Evolutionary conservation across 1,284 basidiomycete species (phyloP).

Genomic region (Mycena sp.): DNA sequence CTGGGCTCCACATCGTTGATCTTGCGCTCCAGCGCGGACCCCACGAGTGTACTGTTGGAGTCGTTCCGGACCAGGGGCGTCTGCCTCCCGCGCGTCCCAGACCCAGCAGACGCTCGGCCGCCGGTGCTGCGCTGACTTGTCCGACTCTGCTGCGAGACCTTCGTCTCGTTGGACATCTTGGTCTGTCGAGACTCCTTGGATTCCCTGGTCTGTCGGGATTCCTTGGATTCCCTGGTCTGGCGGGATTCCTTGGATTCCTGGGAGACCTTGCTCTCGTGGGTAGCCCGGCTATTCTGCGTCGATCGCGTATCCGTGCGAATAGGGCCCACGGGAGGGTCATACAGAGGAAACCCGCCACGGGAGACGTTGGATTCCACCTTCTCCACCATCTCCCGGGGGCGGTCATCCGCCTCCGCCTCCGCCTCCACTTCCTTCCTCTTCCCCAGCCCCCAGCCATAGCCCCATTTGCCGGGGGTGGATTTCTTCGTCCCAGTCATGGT

Average conservation of each 20-base stretch:
- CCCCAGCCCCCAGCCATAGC: slow-evolving; percentile 76
- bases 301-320: slow-evolving; percentile 52
- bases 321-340: slow-evolving; percentile 52
- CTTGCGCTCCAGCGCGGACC: slow-evolving; percentile 74
- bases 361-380: slow-evolving; percentile 34
- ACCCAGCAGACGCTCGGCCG: slow-evolving; percentile 11
- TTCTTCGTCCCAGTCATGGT: slow-evolving; percentile 56
- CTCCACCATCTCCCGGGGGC: slow-evolving; percentile 45
- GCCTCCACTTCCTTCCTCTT: slow-evolving; percentile 62
- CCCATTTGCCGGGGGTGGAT: slow-evolving; percentile 52
- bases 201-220: slow-evolving; percentile 25
- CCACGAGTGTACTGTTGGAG: slow-evolving; percentile 76
- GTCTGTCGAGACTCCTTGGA: too few relatives aligned
- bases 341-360: slow-evolving; percentile 52
- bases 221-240: slow-evolving; percentile 36
- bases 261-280: slow-evolving; percentile 44
- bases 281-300: slow-evolving; percentile 42
- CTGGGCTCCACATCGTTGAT: slow-evolving; percentile 67
- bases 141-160: slow-evolving; percentile 13
- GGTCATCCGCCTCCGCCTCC: slow-evolving; percentile 28
- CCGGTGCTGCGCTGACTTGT: slow-evolving; percentile 33
- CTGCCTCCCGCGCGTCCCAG: slow-evolving; percentile 22
- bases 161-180: slow-evolving; percentile 19
- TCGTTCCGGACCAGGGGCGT: slow-evolving; percentile 58
- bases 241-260: slow-evolving; percentile 32